phyloP scores from a whole-genome alignment of 176 grass and related monocot genomes.

The Zoysia pacifica region DNA sequence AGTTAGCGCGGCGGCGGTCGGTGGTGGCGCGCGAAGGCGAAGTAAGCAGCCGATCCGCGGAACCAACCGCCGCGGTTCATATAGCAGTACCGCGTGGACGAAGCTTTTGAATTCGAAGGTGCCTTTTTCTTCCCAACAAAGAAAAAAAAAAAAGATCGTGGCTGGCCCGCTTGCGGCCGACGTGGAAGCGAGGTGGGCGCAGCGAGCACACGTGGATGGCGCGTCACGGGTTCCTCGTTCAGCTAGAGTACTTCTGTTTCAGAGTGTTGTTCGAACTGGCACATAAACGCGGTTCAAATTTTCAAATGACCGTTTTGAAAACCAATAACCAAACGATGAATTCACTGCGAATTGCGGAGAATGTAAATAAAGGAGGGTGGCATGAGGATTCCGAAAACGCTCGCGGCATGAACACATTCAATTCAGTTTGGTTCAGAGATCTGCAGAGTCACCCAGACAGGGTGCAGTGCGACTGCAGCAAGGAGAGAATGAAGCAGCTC shows the following conservation, averaged over 20 bases:
- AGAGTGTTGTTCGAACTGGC: not conserved
- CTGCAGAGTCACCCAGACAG: not conserved
- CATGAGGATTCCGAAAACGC: slow-evolving; percentile 4
- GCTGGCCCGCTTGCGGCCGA: not conserved
- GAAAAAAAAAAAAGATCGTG: not conserved
- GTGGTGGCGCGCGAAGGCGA: not conserved
- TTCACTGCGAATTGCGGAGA: not conserved
- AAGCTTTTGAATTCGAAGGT: not conserved
- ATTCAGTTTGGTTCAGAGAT: not conserved
- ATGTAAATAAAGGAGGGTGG: no score
- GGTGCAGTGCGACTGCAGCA: no score
- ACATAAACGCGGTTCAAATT: not conserved
- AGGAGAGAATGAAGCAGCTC: no score
- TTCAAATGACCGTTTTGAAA: not conserved
- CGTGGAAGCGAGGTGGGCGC: not conserved
- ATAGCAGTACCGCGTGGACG: not conserved
- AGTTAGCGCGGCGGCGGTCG: not conserved
- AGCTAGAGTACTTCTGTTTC: no score
- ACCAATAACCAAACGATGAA: not conserved
- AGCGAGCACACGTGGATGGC: not conserved
- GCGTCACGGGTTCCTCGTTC: not conserved
- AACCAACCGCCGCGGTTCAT: not conserved
- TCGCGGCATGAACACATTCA: slow-evolving; percentile 16
- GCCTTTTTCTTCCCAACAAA: no score
- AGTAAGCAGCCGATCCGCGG: not conserved